Evolutionary conservation across 495 filamentous ascomycete genomes (phyloP), one percentile per base, ranked within the genome.

Genomic region (Haplographium delicatum): DNA sequence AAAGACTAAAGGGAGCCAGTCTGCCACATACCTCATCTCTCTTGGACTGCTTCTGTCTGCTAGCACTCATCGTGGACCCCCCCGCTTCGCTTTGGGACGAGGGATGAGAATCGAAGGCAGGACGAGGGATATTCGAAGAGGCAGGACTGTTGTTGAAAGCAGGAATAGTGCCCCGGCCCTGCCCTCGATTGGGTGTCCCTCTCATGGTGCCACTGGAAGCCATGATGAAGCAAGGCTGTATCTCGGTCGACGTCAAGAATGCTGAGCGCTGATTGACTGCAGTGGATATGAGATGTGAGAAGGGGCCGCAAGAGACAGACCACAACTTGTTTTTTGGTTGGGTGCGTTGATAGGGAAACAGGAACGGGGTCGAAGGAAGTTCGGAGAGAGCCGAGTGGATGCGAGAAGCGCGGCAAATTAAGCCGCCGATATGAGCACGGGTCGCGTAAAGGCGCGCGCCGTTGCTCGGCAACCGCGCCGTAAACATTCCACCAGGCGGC

Each of bases 21-120:
- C 23, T 47, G 24, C 18, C 25, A 68, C 83, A 62, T 73, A 97
- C 93, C 86, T 99, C 93, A 87, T 99, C 93, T 66, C 89, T 82
- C 71, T 96, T 97, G 53, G 83, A 84, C 75, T 96, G 91, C 71
- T 94, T 96, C 70, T 88, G 84, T 64, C 93, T 78, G 65, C 83
- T 96, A 62, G 84, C 86, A 77, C 79, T 95, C 70, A 88, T 77
- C 48, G 86, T 82, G 44, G 89, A 88, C 53, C 77, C 80, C 37
- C 80, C 82, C 50, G 75, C 79, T 47, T 91, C 86, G 64, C 84
- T 88, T 37, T 74, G 69, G 45, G 72, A 62, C 51, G 76, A 69
- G 15, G 58, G 43, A 53, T 78, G 74, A 28, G 67, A 64, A 28
- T 95, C 90, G 27, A 84, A 76, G 35, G 89, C 83, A 39, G 90